These are phyloP conservation scores for Stenogyne calaminthoides DNA, from an alignment of 305 asterid species.

Conservation along the genomic window DNA sequence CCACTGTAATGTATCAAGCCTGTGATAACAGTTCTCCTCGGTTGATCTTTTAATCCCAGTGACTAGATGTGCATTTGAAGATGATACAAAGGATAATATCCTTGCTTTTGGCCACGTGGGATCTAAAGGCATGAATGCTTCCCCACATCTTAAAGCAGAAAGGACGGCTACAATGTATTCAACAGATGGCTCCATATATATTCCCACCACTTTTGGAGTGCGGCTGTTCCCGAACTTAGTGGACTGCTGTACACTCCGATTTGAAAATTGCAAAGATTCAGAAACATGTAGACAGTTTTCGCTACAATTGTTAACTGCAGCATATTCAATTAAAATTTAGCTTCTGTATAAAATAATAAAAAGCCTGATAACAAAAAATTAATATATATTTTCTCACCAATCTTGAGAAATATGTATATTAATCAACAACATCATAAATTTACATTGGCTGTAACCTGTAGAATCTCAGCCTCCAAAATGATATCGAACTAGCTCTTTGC, in stretches of 20 bases:
- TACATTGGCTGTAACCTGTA: background rate
- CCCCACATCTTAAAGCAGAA: constrained; percentile 88
- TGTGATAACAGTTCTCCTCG: constrained; percentile 53
- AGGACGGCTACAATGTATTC: constrained; percentile 82
- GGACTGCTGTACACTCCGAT: constrained; percentile 28
- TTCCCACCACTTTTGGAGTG: constrained; percentile 66
- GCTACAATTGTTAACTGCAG: constrained; percentile 30
- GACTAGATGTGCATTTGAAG: constrained; percentile 66
- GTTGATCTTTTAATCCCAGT: constrained; percentile 48
- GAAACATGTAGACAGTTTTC: constrained; percentile 29
- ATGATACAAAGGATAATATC: constrained; percentile 54
- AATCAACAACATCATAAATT: background rate
- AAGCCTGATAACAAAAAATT: background rate
- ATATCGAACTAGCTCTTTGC: constrained; percentile 7
- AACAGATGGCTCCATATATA: constrained; percentile 88
- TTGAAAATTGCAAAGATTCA: constrained; percentile 30
- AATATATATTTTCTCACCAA: background rate
- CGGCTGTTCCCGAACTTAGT: constrained; percentile 29
- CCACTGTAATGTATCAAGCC: constrained; percentile 66
- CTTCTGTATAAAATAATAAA: constrained; percentile 4
- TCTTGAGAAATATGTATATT: background rate
- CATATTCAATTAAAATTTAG: constrained; percentile 17
- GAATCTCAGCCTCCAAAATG: constrained; percentile 7
- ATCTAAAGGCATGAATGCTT: constrained; percentile 92
- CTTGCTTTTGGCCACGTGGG: constrained; percentile 86